Conservation (phyloP, 176 grass and related monocot genomes). For the Poa pratensis region DNA sequence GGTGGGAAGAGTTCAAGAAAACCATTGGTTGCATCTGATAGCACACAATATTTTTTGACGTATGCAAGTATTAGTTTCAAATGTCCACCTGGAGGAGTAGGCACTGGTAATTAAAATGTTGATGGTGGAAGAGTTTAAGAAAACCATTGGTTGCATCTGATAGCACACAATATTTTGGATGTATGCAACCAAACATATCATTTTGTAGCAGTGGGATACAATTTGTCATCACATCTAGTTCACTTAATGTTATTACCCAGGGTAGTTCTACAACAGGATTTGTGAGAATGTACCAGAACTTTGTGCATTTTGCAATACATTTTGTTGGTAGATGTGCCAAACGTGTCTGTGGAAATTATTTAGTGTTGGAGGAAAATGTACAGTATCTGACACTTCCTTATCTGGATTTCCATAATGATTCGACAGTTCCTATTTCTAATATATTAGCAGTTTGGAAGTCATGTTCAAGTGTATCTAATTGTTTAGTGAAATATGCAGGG, state of each 20-base stretch:
- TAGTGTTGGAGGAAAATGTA: not conserved
- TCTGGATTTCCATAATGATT: not conserved
- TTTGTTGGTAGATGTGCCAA: not conserved
- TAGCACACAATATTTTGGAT: not conserved
- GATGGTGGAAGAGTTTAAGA: not conserved
- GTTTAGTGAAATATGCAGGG: conserved; percentile 58
- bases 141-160: not conserved
- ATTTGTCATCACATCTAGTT: not conserved
- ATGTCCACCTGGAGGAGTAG: not conserved
- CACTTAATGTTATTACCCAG: not conserved
- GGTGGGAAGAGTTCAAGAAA: not conserved
- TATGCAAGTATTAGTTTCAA: not conserved
- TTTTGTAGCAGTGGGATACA: not conserved
- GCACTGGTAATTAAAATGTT: not conserved
- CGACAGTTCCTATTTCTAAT: not conserved
- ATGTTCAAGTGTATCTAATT: conserved; percentile 38
- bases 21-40: not conserved
- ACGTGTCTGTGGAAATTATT: not conserved
- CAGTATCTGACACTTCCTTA: not conserved
- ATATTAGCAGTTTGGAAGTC: conserved; percentile 29
- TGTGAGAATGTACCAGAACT: not conserved
- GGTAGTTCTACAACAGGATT: not conserved
- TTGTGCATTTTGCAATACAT: conserved; percentile 20
- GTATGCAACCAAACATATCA: not conserved
- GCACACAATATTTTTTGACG: not conserved